Conservation (phyloP, 345 rosid genomes). For the Brassica incana region DNA sequence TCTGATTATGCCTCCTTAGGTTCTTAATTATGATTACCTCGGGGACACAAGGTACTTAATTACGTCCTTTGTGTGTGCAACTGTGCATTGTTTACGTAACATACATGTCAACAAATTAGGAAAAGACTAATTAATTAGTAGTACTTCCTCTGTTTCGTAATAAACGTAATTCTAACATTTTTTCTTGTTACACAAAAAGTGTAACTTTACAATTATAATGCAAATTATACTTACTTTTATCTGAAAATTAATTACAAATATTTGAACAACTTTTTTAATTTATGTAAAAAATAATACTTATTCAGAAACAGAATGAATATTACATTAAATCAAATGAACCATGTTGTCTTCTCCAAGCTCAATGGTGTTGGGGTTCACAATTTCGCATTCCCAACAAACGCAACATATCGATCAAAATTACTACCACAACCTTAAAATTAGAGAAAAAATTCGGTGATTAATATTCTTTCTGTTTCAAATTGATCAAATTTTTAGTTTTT, state of each 20-base stretch:
- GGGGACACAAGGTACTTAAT: slow-evolving; percentile 15
- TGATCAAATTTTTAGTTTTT: no score
- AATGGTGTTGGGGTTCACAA: background rate
- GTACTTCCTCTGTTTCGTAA: background rate
- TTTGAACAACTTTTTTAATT: no score
- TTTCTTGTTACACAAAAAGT: no score
- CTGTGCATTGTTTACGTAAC: background rate
- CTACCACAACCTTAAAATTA: background rate
- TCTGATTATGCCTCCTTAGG: slow-evolving; percentile 35
- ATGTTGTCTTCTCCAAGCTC: background rate
- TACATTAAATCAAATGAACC: background rate
- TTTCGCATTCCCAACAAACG: background rate
- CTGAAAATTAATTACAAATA: no score
- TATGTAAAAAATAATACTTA: no score
- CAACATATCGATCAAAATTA: background rate
- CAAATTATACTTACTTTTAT: no score
- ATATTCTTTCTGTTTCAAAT: no score
- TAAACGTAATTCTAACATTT: no score
- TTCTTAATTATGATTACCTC: slow-evolving; percentile 34
- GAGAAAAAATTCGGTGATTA: no score
- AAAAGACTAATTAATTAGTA: background rate
- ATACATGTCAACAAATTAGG: background rate
- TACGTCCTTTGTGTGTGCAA: slow-evolving; percentile 2
- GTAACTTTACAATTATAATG: no score
- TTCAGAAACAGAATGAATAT: background rate